phyloP scores from a whole-genome alignment of 106 monocot species.

The Platanthera zijinensis region DNA sequence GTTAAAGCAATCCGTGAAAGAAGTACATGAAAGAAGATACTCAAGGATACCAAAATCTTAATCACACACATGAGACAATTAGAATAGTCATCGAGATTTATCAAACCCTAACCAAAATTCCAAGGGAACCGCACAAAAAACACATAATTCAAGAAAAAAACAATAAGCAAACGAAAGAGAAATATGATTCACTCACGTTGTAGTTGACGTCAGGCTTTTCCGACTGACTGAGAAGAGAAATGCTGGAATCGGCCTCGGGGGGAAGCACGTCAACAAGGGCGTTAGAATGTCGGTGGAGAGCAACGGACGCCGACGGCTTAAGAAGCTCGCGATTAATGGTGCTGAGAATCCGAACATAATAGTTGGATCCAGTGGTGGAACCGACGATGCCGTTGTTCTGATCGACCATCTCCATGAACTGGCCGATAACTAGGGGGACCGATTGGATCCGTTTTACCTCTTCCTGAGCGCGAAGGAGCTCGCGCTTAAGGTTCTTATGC shows the following conservation, averaged over 20 bases:
- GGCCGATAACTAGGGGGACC: constrained; percentile 95
- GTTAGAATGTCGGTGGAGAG: constrained; percentile 92
- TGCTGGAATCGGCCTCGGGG: constrained; percentile 95
- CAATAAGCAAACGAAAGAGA: not conserved
- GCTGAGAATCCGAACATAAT: constrained; percentile 90
- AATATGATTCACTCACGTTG: constrained; percentile 23
- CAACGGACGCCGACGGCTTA: constrained; percentile 92
- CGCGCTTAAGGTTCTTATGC: constrained; percentile 99
- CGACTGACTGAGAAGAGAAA: constrained; percentile 58
- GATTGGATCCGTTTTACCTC: constrained; percentile 99
- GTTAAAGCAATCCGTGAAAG: not conserved
- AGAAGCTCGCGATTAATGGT: constrained; percentile 89
- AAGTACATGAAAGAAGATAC: not conserved
- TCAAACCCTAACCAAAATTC: not conserved
- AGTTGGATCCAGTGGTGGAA: constrained; percentile 95
- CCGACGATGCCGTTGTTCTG: constrained; percentile 98
- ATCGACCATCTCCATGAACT: constrained; percentile 99
- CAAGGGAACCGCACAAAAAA: not conserved
- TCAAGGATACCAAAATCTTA: not conserved
- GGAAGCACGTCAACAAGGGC: constrained; percentile 89
- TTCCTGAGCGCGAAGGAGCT: constrained; percentile 93
- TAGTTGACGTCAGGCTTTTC: constrained; percentile 71
- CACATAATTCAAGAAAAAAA: too few species aligned
- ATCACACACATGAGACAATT: not conserved
- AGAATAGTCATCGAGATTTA: not conserved